Evolutionary conservation across 331 rosid genomes (phyloP), one percentile per base, ranked within the genome.

Genomic region (Acacia concinna): DNA sequence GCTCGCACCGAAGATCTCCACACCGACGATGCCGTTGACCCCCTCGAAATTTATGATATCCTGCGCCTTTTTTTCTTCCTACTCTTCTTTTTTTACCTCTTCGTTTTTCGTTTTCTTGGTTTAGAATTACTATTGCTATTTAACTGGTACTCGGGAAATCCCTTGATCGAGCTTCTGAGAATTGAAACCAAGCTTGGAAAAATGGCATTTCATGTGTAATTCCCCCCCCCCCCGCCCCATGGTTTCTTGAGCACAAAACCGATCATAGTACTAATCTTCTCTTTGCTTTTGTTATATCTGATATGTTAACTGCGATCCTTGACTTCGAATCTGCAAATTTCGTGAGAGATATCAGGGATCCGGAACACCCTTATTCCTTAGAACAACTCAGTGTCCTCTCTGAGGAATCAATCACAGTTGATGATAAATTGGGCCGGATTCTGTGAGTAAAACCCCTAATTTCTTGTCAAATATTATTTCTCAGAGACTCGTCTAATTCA

Each of bases 271-370:
- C 18, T 31, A 10, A 12, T 73, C 34, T 52, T 52, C 13, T 23
- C 14, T 20, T 14, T 5, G 5, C 63, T 10, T 76, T 21, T 6
- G 56, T 27, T 14, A 31, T 69, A 2, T 21, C 51, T 23, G 31
- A 46, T 63, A 13, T 74, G 32, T 60, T 77, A 13, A 15, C 27
- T 4, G 11, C 28, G n/a, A 71, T 87, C 94, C 91, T 91, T 95
- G 85, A 95, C 96, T 84, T 81, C 44, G 75, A 75, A 75, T 91
- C 69, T 68, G 54, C 73, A 95, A 80, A 95, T 93, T 93, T 90
- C 79, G 98, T 93, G 91, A 90, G 98, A 87, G 97, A 95, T 84
- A 95, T 95, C 23, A 91, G 99, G 92, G 99, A 95, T 95, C 99
- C 99, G 30, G 99, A 95, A 70, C 99, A 95, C 81, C 99, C 99